phyloP scores from a whole-genome alignment of 1,284 basidiomycete species.

The Polyporus tsugae region DNA sequence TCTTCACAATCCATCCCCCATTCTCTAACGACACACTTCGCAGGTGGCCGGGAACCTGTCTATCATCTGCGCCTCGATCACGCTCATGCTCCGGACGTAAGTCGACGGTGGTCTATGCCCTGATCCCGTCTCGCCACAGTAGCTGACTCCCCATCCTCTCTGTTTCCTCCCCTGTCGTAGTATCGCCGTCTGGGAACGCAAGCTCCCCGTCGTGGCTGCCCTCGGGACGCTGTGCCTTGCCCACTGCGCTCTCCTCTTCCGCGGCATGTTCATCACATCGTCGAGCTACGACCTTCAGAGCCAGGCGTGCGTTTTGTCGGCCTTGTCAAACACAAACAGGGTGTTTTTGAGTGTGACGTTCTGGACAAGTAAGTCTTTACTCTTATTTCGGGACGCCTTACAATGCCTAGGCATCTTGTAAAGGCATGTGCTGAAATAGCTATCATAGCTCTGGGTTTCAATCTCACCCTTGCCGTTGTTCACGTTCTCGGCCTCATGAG shows the following conservation, averaged over 20 bases:
- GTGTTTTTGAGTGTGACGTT: slow-evolving; percentile 68
- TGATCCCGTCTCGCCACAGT: slow-evolving; percentile 10
- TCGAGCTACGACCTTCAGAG: slow-evolving; percentile 56
- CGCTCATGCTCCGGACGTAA: slow-evolving; percentile 75
- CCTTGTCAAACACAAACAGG: slow-evolving; percentile 51
- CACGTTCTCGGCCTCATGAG: slow-evolving; percentile 59
- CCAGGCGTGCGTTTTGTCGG: slow-evolving; percentile 55
- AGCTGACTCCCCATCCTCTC: neutral
- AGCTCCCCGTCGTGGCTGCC: slow-evolving; percentile 54
- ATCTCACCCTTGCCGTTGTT: slow-evolving; percentile 64
- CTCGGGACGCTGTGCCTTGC: slow-evolving; percentile 63
- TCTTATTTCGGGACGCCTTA: neutral
- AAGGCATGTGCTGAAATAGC: slow-evolving; percentile 17
- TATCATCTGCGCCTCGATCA: slow-evolving; percentile 69
- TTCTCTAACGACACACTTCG: neutral
- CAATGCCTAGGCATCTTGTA: neutral
- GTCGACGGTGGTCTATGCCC: slow-evolving; percentile 25
- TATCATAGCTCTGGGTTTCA: slow-evolving; percentile 60
- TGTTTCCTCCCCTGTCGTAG: slow-evolving; percentile 43
- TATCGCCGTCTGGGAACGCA: slow-evolving; percentile 74
- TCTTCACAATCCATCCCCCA: neutral
- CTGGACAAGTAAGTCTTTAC: slow-evolving; percentile 65
- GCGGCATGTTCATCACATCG: slow-evolving; percentile 71
- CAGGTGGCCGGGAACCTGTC: slow-evolving; percentile 73
- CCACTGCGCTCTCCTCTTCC: slow-evolving; percentile 72